These are phyloP conservation scores for Ilyonectria robusta DNA, from an alignment of 2,329 filamentous ascomycete genomes.

Conservation along the genomic window DNA sequence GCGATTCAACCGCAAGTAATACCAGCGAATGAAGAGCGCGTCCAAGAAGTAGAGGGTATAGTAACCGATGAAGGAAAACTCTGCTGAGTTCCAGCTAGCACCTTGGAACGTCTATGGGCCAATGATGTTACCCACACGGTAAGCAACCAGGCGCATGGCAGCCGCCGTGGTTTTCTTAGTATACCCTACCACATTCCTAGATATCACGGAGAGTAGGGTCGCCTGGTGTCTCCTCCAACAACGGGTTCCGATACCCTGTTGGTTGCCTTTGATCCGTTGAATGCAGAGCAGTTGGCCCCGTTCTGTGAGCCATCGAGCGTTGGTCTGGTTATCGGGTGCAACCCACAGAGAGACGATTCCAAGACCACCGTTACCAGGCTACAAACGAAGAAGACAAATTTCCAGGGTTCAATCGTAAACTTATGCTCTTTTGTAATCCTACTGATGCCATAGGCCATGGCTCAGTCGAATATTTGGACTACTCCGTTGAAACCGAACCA, in stretches of 20 bases:
- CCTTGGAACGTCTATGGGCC: neutral
- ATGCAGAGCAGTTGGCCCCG: neutral
- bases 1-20: neutral
- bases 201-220: neutral
- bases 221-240: neutral
- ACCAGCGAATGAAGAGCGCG: constrained; percentile 5
- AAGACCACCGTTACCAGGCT: neutral
- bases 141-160: neutral
- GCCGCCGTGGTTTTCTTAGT: constrained; percentile 6
- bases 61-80: neutral
- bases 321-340: neutral
- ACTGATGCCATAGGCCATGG: constrained; percentile 1
- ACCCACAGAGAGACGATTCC: neutral
- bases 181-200: neutral
- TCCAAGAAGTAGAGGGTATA: neutral
- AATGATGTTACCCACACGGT: neutral
- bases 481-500: constrained; percentile 1
- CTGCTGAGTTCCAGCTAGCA: neutral
- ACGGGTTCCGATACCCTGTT: neutral
- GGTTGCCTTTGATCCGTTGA: neutral
- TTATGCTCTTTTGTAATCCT: neutral
- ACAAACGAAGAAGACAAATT: constrained; percentile 1
- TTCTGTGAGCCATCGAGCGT: neutral
- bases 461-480: neutral
- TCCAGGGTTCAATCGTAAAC: neutral